These are phyloP conservation scores for Phytophthora macrochlamydospora DNA, from an alignment of 352 stramenopile species.

Conservation along the genomic window DNA sequence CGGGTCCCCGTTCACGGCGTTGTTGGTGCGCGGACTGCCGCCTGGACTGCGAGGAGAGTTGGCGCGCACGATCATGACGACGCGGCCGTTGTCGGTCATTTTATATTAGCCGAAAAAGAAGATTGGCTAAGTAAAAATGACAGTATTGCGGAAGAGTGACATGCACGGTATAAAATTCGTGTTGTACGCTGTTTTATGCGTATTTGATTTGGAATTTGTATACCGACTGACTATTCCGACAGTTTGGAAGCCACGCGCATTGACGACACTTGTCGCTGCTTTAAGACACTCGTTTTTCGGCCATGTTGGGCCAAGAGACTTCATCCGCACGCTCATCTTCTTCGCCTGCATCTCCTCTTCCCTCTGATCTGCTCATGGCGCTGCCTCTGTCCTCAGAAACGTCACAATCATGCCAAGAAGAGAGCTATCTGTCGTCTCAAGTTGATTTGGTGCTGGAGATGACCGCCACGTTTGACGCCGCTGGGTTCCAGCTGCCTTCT, in stretches of 20 bases:
- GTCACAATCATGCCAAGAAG: constrained; percentile 6
- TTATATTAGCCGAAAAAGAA: background rate
- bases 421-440: constrained; percentile 9
- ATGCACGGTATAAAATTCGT: background rate
- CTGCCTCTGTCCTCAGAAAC: background rate
- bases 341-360: constrained; percentile 20
- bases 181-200: too few relatives aligned
- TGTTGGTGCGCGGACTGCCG: constrained; percentile 4
- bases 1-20: constrained; percentile 18
- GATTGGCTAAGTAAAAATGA: background rate
- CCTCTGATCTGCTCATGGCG: constrained; percentile 16
- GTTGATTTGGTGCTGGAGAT: constrained; percentile 62
- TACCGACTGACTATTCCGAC: too few relatives aligned
- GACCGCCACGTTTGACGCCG: constrained; percentile 41
- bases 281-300: background rate
- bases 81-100: constrained; percentile 54
- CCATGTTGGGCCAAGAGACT: constrained; percentile 9
- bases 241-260: background rate
- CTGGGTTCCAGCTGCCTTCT: constrained; percentile 43
- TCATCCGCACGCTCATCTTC: background rate
- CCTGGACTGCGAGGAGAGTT: constrained; percentile 51
- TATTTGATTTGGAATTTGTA: too few relatives aligned
- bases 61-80: constrained; percentile 83
- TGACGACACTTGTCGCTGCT: constrained; percentile 5
- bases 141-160: background rate